Percentiles rank a stretch among this genome's conserved stretches.
phyloP scores from a whole-genome alignment of 1,139 yeast species.

The Yamadazyma friedrichii region DNA sequence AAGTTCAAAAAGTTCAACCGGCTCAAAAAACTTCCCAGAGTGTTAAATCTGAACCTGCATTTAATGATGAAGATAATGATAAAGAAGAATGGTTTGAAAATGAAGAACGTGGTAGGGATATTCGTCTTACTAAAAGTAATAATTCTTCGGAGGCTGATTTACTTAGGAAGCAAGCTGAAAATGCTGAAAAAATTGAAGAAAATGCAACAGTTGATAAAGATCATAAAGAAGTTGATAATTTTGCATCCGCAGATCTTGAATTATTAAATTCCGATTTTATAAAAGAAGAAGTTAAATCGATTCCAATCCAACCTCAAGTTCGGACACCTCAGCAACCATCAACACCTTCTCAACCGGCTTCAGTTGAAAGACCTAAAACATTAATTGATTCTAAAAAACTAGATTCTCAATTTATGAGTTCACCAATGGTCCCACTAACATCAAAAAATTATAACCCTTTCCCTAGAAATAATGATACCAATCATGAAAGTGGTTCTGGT shows the following conservation, averaged over 20 bases:
- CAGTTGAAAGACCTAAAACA: neutral
- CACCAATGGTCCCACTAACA: slow-evolving; percentile 4
- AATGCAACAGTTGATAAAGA: neutral
- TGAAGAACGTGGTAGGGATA: neutral
- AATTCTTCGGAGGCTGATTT: slow-evolving; percentile 10
- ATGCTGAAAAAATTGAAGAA: neutral
- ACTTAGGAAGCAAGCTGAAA: neutral
- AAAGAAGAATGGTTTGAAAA: neutral
- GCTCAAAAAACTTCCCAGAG: slow-evolving; percentile 17
- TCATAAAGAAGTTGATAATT: neutral
- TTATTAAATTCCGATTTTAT: neutral
- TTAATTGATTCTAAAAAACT: neutral
- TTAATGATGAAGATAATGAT: slow-evolving; percentile 3
- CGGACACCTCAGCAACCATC: neutral
- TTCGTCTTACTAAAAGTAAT: slow-evolving; percentile 14
- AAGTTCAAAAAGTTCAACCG: slow-evolving; percentile 6
- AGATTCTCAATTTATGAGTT: neutral
- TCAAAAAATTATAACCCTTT: slow-evolving; percentile 10
- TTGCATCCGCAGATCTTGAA: slow-evolving; percentile 1
- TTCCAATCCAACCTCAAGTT: neutral
- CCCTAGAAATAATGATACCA: slow-evolving; percentile 3
- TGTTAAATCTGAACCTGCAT: slow-evolving; percentile 15
- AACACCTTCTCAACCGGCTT: neutral
- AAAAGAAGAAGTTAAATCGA: neutral
- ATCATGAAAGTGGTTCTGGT: neutral